Evolutionary conservation across 108 stramenopile species (phyloP).

Genomic region (Nitzschia sp.): DNA sequence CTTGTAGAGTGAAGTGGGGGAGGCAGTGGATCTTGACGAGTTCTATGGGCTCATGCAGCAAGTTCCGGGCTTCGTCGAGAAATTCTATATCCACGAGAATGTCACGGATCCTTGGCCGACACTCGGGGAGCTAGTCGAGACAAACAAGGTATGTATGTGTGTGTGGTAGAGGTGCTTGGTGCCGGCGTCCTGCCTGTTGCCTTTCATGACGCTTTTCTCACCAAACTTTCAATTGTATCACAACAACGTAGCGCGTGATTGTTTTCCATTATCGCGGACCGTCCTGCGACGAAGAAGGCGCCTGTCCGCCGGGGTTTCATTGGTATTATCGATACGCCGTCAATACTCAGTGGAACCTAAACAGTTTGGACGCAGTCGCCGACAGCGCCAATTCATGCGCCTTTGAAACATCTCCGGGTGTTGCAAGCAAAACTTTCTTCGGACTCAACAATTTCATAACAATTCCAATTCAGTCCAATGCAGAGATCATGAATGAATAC

Average conservation of each 20-base stretch:
- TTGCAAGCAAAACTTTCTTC: conserved; percentile 34
- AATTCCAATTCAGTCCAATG: conserved; percentile 28
- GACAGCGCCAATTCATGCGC: conserved; percentile 49
- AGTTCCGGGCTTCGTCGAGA: conserved; percentile 34
- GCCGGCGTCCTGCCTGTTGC: no score
- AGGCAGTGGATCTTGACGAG: conserved; percentile 34
- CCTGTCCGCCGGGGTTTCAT: conserved; percentile 60
- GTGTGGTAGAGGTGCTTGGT: background rate
- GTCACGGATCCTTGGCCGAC: conserved; percentile 49
- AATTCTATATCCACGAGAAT: conserved; percentile 25
- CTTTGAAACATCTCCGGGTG: conserved; percentile 38
- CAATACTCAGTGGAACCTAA: conserved; percentile 60
- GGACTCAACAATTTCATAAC: conserved; percentile 61
- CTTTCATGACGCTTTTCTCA: conserved; percentile 5
- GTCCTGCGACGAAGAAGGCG: conserved; percentile 34
- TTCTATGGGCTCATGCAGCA: conserved; percentile 23
- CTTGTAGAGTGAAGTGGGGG: conserved; percentile 25
- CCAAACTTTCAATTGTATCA: background rate
- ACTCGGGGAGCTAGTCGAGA: conserved; percentile 46
- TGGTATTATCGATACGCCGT: conserved; percentile 48
- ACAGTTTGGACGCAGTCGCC: conserved; percentile 35
- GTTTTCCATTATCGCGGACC: conserved; percentile 66
- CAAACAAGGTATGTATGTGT: conserved; percentile 32
- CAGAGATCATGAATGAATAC: conserved; percentile 39
- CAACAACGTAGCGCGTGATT: conserved; percentile 52